phyloP scores from a whole-genome alignment of 1,284 basidiomycete species.

The Phellopilus nigrolimitatus region DNA sequence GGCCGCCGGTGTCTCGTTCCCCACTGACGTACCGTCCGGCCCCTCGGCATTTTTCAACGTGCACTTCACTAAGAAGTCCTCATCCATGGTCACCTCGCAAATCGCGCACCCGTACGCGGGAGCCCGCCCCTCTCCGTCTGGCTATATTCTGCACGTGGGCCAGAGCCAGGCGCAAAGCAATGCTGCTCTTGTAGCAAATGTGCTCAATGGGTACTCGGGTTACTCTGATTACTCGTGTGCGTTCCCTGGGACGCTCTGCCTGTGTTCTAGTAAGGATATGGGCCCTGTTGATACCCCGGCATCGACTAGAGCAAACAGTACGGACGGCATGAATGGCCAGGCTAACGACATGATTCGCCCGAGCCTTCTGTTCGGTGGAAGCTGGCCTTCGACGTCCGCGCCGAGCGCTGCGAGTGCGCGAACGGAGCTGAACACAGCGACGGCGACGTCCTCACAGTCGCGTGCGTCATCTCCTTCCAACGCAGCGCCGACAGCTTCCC shows the following conservation, averaged over 20 bases:
- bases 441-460: neutral
- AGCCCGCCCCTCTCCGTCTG: neutral
- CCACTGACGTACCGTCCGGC: neutral
- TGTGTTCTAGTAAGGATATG: neutral
- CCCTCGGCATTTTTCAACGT: neutral
- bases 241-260: constrained; percentile 50
- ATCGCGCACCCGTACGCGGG: constrained; percentile 5
- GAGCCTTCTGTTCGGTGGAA: constrained; percentile 40
- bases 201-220: constrained; percentile 41
- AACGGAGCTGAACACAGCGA: constrained; percentile 5
- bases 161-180: constrained; percentile 1
- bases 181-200: constrained; percentile 19
- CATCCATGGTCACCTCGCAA: constrained; percentile 17
- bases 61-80: constrained; percentile 4
- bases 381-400: constrained; percentile 20
- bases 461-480: constrained; percentile 1
- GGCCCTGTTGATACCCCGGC: too few relatives aligned
- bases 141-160: neutral
- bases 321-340: neutral
- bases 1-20: neutral
- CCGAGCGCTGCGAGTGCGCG: constrained; percentile 1
- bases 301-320: neutral
- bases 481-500: neutral
- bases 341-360: constrained; percentile 52
- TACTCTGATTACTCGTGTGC: constrained; percentile 61